These are phyloP conservation scores for Volvox africanus DNA, from an alignment of 139 green algal genomes.

Conservation along the genomic window DNA sequence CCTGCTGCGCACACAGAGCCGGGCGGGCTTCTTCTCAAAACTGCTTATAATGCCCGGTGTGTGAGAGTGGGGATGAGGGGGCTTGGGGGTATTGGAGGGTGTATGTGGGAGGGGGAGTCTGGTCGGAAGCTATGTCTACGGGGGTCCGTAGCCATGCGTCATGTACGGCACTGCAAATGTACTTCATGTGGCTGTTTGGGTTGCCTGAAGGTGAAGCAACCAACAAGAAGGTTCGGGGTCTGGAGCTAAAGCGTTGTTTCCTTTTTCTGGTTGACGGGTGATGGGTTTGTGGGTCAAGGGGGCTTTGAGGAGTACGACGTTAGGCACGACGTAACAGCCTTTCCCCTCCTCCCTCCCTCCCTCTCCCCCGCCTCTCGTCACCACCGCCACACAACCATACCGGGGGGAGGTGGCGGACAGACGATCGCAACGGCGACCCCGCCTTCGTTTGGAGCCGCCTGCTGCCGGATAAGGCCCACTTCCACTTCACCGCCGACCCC, in stretches of 20 bases:
- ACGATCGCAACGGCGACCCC: conserved; percentile 6
- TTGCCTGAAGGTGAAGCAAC: too few species aligned
- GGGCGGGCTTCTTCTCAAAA: conserved; percentile 15
- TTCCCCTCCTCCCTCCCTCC: neutral
- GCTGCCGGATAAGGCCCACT: conserved; percentile 14
- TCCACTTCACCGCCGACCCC: conserved; percentile 8
- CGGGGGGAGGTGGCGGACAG: neutral
- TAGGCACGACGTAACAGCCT: too few species aligned
- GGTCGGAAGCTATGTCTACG: too few species aligned
- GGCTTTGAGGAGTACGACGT: too few species aligned
- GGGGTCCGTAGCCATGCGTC: too few species aligned
- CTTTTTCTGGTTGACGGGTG: too few species aligned
- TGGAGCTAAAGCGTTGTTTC: too few species aligned
- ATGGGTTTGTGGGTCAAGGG: too few species aligned
- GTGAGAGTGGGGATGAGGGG: neutral
- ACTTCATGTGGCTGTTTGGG: too few species aligned
- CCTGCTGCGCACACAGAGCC: conserved; percentile 18
- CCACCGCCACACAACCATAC: neutral
- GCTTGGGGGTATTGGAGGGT: neutral
- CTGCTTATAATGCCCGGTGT: conserved; percentile 15
- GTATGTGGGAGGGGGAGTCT: neutral
- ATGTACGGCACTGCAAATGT: too few species aligned
- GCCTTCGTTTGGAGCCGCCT: conserved; percentile 37
- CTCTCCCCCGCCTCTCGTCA: neutral
- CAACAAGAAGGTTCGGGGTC: too few species aligned